Percentiles rank a stretch among this genome's conserved stretches.
These are phyloP conservation scores for Sechiopsis laciniata DNA, from an alignment of 306 rosid species.

Conservation along the genomic window DNA sequence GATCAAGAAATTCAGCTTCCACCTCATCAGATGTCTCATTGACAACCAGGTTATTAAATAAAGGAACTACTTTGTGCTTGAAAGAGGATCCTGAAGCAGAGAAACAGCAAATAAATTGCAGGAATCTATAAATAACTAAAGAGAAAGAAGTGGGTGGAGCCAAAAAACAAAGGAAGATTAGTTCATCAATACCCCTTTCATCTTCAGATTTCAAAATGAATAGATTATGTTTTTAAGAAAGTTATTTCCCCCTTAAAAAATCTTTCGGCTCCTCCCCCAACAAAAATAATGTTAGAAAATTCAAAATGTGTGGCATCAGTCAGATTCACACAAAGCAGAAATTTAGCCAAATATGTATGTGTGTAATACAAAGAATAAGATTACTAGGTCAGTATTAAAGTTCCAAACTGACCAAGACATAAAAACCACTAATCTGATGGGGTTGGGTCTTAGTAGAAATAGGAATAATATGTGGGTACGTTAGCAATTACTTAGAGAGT, in stretches of 20 bases:
- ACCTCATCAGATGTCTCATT: constrained; percentile 62
- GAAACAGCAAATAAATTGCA: constrained; percentile 14
- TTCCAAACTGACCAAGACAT: neutral
- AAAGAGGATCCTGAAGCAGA: constrained; percentile 39
- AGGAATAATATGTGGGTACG: no score
- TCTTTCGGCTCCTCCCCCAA: neutral
- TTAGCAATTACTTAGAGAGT: no score
- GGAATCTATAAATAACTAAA: neutral
- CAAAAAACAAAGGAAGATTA: neutral
- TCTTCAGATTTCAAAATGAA: neutral
- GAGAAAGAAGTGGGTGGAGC: neutral
- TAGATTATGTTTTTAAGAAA: neutral
- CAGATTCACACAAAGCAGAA: constrained; percentile 5
- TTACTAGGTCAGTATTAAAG: neutral
- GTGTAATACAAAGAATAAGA: neutral
- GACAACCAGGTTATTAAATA: constrained; percentile 59
- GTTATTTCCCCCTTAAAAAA: neutral
- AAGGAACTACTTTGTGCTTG: constrained; percentile 36
- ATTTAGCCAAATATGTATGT: neutral
- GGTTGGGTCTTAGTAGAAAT: no score
- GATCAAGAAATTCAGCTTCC: constrained; percentile 57
- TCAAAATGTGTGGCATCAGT: neutral
- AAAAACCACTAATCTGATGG: neutral
- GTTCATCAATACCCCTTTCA: neutral
- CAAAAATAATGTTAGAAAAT: neutral